These are phyloP conservation scores for Aspergillus fumigatiaffinis DNA, from an alignment of 2,329 filamentous ascomycete species.

Conservation along the genomic window DNA sequence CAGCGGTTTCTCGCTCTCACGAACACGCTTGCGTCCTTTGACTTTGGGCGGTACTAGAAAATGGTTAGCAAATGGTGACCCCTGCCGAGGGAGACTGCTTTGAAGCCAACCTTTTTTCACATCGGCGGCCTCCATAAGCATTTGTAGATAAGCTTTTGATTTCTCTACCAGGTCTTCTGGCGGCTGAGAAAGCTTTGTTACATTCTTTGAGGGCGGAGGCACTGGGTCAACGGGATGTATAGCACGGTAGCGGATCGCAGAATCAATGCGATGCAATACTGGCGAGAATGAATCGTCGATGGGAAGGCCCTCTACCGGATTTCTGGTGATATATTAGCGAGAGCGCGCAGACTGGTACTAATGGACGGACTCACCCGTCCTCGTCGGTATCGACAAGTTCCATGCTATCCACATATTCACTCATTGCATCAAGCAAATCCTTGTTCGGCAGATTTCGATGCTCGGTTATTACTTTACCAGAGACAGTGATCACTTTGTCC, in stretches of 20 bases:
- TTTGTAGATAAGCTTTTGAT: slow-evolving; percentile 56
- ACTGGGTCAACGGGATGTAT: slow-evolving; percentile 65
- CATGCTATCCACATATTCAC: slow-evolving; percentile 88
- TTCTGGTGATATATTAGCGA: slow-evolving; percentile 28
- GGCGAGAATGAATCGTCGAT: slow-evolving; percentile 83
- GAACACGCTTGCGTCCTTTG: slow-evolving; percentile 65
- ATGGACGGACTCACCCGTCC: slow-evolving; percentile 55
- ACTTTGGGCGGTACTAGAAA: slow-evolving; percentile 70
- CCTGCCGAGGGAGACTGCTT: not conserved
- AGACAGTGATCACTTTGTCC: slow-evolving; percentile 82
- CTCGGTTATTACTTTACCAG: slow-evolving; percentile 71
- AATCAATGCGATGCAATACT: slow-evolving; percentile 80
- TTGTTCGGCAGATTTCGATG: slow-evolving; percentile 79
- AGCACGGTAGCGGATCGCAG: slow-evolving; percentile 78
- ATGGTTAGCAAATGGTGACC: slow-evolving; percentile 18
- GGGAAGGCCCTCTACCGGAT: slow-evolving; percentile 64
- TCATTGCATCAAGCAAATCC: slow-evolving; percentile 76
- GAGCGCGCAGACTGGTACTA: not conserved
- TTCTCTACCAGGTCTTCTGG: slow-evolving; percentile 62
- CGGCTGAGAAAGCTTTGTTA: slow-evolving; percentile 70
- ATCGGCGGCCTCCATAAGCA: slow-evolving; percentile 65
- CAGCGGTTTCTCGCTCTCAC: slow-evolving; percentile 72
- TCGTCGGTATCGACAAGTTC: slow-evolving; percentile 74
- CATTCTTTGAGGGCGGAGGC: slow-evolving; percentile 57
- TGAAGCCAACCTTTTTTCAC: slow-evolving; percentile 69